Conservation (phyloP, 768 basidiomycete genomes). For the Tricholoma flavovirens region DNA sequence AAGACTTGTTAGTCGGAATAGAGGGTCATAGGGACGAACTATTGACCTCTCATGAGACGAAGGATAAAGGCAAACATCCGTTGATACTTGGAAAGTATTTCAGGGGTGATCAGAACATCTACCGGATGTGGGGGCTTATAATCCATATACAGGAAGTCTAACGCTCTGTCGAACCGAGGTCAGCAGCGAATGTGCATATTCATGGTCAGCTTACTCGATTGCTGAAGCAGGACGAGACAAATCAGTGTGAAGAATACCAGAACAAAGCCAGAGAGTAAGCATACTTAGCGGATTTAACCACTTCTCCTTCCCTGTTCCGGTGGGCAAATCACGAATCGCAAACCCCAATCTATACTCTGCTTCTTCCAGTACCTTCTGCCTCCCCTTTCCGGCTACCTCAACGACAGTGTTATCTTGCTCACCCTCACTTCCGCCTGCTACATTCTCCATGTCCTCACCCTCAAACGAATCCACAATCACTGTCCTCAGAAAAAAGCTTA, state of each 20-base stretch:
- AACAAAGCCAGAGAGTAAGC: constrained; percentile 23
- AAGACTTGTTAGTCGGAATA: constrained; percentile 2
- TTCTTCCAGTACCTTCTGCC: constrained; percentile 40
- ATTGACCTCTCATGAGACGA: constrained; percentile 69
- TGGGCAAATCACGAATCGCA: constrained; percentile 69
- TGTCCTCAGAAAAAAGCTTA: constrained; percentile 77
- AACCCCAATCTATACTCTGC: constrained; percentile 78
- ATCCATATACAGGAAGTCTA: constrained; percentile 87
- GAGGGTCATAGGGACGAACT: not conserved
- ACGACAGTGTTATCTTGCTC: not conserved
- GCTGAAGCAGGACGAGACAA: constrained; percentile 21
- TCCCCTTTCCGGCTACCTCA: constrained; percentile 12
- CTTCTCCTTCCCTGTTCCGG: constrained; percentile 57
- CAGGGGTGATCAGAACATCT: constrained; percentile 62
- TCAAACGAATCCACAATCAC: constrained; percentile 82
- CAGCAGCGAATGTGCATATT: constrained; percentile 4
- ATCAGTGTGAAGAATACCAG: not conserved
- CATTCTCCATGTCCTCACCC: constrained; percentile 6
- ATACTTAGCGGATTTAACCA: constrained; percentile 81
- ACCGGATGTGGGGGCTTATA: constrained; percentile 85
- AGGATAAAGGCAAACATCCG: constrained; percentile 76
- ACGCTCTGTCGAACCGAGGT: constrained; percentile 44
- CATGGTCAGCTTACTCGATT: constrained; percentile 36
- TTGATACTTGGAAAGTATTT: constrained; percentile 80
- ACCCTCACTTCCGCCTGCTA: constrained; percentile 21